Conservation (phyloP, 1,284 basidiomycete genomes). For the Apiotrichum akiyoshidainum region DNA sequence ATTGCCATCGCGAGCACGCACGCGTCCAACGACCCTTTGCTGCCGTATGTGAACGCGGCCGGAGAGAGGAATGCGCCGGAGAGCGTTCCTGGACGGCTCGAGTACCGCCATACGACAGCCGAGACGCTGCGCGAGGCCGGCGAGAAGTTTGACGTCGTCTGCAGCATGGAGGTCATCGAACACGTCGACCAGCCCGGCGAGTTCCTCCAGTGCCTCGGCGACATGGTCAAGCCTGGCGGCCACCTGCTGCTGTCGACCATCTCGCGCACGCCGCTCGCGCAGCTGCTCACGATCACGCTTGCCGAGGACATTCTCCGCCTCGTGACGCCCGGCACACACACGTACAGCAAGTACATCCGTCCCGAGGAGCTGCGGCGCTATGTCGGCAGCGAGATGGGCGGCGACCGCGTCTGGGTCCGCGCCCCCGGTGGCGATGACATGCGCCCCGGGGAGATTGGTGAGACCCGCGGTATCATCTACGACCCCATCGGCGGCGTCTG, state of each 20-base stretch:
- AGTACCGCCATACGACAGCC: slow-evolving; percentile 74
- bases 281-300: slow-evolving; percentile 82
- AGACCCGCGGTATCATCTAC: slow-evolving; percentile 78
- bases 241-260: slow-evolving; percentile 97
- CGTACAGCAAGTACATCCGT: slow-evolving; percentile 84
- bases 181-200: slow-evolving; percentile 88
- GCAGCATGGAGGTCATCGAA: slow-evolving; percentile 97
- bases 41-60: slow-evolving; percentile 69
- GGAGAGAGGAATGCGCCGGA: slow-evolving; percentile 80
- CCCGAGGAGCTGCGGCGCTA: slow-evolving; percentile 82
- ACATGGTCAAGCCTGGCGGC: slow-evolving; percentile 87
- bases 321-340: slow-evolving; percentile 88
- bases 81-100: slow-evolving; percentile 57
- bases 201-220: slow-evolving; percentile 76
- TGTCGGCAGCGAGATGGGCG: slow-evolving; percentile 62
- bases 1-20: slow-evolving; percentile 82
- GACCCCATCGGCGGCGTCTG: slow-evolving; percentile 71
- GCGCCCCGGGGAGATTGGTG: slow-evolving; percentile 64
- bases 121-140: slow-evolving; percentile 62
- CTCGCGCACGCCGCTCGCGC: slow-evolving; percentile 84
- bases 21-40: slow-evolving; percentile 69
- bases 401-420: slow-evolving; percentile 44
- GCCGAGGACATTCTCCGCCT: slow-evolving; percentile 81
- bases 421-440: slow-evolving; percentile 53
- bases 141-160: slow-evolving; percentile 80